Evolutionary conservation across 2,329 filamentous ascomycete genomes (phyloP).

Genomic region (Aspergillus sergii): DNA sequence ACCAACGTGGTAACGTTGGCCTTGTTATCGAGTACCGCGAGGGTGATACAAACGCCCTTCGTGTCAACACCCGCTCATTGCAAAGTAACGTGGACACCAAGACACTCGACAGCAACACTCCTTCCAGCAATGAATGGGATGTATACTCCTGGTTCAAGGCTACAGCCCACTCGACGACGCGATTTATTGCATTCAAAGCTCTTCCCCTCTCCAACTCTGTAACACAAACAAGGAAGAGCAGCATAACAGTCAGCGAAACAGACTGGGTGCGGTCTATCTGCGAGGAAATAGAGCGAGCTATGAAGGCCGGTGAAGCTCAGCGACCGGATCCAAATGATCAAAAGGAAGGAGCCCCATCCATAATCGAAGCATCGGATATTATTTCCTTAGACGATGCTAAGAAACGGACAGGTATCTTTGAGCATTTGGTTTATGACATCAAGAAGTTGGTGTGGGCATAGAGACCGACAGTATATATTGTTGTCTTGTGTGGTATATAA

Average conservation of each 20-base stretch:
- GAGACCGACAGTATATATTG: neutral
- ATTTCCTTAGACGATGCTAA: constrained; percentile 83
- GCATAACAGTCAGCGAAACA: constrained; percentile 43
- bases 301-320: constrained; percentile 51
- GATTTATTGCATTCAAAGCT: constrained; percentile 48
- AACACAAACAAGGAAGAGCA: constrained; percentile 17
- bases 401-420: constrained; percentile 81
- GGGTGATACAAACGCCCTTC: constrained; percentile 68
- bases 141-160: constrained; percentile 45
- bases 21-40: constrained; percentile 78
- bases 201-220: constrained; percentile 40
- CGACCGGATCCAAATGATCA: constrained; percentile 31
- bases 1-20: constrained; percentile 80
- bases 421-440: constrained; percentile 83
- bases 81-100: constrained; percentile 56
- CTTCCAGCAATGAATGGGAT: constrained; percentile 41
- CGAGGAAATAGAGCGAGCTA: constrained; percentile 73
- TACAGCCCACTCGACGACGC: constrained; percentile 30
- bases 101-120: constrained; percentile 29
- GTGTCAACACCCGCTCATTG: constrained; percentile 84
- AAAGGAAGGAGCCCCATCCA: constrained; percentile 19
- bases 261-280: constrained; percentile 67
- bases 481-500: neutral
- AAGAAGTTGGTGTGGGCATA: constrained; percentile 90
- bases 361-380: constrained; percentile 67